phyloP scores from a whole-genome alignment of 768 basidiomycete species.

The Auriscalpium orientale region DNA sequence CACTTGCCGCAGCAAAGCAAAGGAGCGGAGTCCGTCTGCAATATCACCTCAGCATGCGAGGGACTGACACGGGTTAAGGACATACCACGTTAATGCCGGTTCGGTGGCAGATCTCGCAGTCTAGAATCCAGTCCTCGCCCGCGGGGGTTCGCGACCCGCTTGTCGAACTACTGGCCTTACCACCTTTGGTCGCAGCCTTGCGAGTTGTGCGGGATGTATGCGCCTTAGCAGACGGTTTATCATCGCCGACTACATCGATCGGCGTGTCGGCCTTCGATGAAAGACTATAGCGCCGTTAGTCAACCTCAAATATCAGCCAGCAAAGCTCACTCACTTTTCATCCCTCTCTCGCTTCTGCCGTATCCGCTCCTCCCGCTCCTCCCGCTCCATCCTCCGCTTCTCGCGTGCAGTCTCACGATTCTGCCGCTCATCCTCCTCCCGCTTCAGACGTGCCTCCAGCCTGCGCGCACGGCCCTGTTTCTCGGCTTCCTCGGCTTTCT shows the following conservation, averaged over 20 bases:
- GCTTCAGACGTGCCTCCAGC: slow-evolving; percentile 29
- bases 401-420: slow-evolving; percentile 56
- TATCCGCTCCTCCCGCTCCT: slow-evolving; percentile 15
- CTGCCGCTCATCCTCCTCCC: slow-evolving; percentile 31
- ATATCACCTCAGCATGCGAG: background rate
- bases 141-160: slow-evolving; percentile 47
- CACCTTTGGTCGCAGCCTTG: slow-evolving; percentile 13
- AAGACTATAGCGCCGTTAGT: background rate
- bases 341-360: slow-evolving; percentile 1
- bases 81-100: slow-evolving; percentile 68
- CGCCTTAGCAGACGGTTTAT: background rate
- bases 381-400: slow-evolving; percentile 31
- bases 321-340: slow-evolving; percentile 10
- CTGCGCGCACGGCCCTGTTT: slow-evolving; percentile 58
- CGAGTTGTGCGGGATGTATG: slow-evolving; percentile 1
- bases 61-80: slow-evolving; percentile 5
- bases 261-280: slow-evolving; percentile 4
- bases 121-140: slow-evolving; percentile 73
- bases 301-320: background rate
- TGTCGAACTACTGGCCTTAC: slow-evolving; percentile 23
- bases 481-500: slow-evolving; percentile 59
- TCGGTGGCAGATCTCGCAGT: slow-evolving; percentile 79
- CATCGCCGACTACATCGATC: slow-evolving; percentile 6
- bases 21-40: slow-evolving; percentile 70
- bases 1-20: slow-evolving; percentile 81